Conservation (phyloP, 148 eudicot species). For the Salicornia ramosissima region DNA sequence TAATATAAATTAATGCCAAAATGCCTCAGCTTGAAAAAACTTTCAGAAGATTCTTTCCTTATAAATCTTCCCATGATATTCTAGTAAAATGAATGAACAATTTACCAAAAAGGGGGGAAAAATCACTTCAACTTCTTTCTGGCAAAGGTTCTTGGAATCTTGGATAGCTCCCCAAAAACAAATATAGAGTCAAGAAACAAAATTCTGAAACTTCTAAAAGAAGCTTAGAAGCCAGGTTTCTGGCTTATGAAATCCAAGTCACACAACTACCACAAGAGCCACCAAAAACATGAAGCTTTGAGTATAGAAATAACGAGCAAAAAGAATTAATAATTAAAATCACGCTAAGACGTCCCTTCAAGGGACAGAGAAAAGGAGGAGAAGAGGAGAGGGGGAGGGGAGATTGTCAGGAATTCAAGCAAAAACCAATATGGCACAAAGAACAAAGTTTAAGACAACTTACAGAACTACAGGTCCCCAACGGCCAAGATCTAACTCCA, state of each 20-base stretch:
- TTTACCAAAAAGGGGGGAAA: too few relatives aligned
- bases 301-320: neutral
- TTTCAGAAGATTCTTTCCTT: too few relatives aligned
- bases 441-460: constrained; percentile 33
- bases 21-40: too few relatives aligned
- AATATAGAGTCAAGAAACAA: neutral
- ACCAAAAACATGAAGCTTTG: neutral
- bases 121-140: too few relatives aligned
- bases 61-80: too few relatives aligned
- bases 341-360: too few relatives aligned
- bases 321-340: neutral
- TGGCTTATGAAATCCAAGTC: neutral
- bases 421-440: neutral
- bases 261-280: neutral
- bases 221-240: neutral
- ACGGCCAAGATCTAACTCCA: constrained; percentile 79
- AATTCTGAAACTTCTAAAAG: neutral
- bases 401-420: neutral
- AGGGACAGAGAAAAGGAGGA: too few relatives aligned
- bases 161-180: too few relatives aligned
- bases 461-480: constrained; percentile 97
- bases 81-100: too few relatives aligned
- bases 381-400: too few relatives aligned
- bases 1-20: too few relatives aligned
- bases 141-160: too few relatives aligned